Evolutionary conservation across 768 basidiomycete species (phyloP), one percentile per base, ranked within the genome.

Genomic region (Brasilioporus rufonigricans): DNA sequence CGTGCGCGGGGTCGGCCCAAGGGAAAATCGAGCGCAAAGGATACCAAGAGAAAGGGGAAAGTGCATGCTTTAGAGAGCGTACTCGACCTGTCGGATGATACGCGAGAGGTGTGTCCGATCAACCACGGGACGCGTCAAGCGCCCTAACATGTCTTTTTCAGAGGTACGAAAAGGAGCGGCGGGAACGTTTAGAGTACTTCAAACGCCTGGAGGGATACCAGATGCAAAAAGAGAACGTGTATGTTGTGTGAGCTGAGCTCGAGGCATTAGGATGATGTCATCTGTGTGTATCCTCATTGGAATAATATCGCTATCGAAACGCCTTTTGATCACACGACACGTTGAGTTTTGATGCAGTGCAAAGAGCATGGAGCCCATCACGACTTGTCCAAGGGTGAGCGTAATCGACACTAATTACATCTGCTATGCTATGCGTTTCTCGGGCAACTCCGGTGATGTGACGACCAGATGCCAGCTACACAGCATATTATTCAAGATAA

Each of bases 211-310:
- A 82, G 19, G 74, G 72, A 8, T 84, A 82, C 56, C 73, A 78
- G 58, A 72, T 84, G 35, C 77, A 77, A 58, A 80, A 79, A 52
- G 83, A 84, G 63, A 79, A 82, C 48, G 80, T 84, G 36, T 84
- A 81, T 65, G 71, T 84, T 46, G 73, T 84, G 52, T 83, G 72
- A 81, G 18, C 24, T 32, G 23, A 16, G 59, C 50, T 32, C 35
- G 48, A 36, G 45, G 33, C 21, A 26, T 53, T 27, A 23, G n/a
- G 53, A 38, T 11, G 48, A 48, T 45, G 10, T 18, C 43, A 61
- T 57, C 50, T 64, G 24, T 57, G 27, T 64, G 46, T 56, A 65
- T 63, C 56, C 55, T 39, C 35, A 29, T 46, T 41, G 31, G 21
- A 39, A 45, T 61, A 38, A 50, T 61, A 40, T 31, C 12, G 39